Evolutionary conservation across 1,284 basidiomycete species (phyloP), one percentile per base, ranked within the genome.

Genomic region (Rhodotorula sp.): DNA sequence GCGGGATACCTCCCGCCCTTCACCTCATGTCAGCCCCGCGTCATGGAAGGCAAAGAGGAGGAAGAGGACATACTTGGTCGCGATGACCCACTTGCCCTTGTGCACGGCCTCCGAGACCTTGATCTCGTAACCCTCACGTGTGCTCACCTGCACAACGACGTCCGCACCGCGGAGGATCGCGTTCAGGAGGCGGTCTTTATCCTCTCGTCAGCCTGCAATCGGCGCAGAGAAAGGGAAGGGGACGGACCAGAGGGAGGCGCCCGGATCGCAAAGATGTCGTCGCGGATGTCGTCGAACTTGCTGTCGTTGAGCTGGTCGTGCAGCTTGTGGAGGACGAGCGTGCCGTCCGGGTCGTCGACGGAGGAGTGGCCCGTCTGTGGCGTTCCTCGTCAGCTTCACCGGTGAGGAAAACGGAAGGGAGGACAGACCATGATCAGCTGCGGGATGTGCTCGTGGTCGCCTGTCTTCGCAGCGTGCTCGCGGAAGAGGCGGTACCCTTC

Each of bases 51-150:
- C 21, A 25, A 10, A 15, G 57, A 13, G 34, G 32, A 37, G 25
- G 56, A n/a, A 29, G 27, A 4, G 17, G 29, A 29, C 57, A n/a
- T 41, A 58, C 37, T 57, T 64, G 25, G 62, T 65, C 8, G 56
- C 66, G 37, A 71, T 62, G 21, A 71, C 48, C 58, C 63, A 67
- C 44, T 71, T 64, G 32, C 59, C 54, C 66, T 71, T 60, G 44
- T 60, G 55, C 3, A 71, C 29, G n/a, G 70, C 66, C 56, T 71
- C 70, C 21, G 51, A 27, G n/a, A 67, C 69, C 39, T 71, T 71
- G 66, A 71, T 68, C 63, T 71, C 70, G 66, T 71, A 71, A 4
- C 70, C 70, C 37, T 71, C 70, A 15, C 70, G 53, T 1, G 59
- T 67, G 17, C 58, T 61, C 13, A 71, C 70, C 36, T 71, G 70